Evolutionary conservation across 768 basidiomycete species (phyloP), one percentile per base, ranked within the genome.

Genomic region (Tricholoma hemisulphureum): DNA sequence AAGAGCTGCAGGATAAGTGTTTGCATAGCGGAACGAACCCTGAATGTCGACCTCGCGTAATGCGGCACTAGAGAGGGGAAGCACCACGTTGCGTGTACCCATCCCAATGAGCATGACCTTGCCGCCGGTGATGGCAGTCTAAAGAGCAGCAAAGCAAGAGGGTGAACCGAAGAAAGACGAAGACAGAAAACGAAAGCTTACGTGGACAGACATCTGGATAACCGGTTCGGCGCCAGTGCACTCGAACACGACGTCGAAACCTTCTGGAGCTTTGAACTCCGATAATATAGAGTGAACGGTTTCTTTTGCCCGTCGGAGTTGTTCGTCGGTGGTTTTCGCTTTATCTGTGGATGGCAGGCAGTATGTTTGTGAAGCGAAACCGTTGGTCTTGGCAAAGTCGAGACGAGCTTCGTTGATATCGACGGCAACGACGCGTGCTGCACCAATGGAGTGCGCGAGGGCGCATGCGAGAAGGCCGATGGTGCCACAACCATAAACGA

Each of bases 91-190:
- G 58, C 88, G 83, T 14, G 93, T 85, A 63, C 96, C 96, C 96
- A 98, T 98, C 20, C 96, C 96, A 62, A 98, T 85, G 65, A 94
- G 89, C 81, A 93, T 87, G 56, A 97, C 92, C 69, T 89, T 93
- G 51, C 93, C 92, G 51, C 95, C 95, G 16, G 90, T 79, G 52
- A 81, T 78, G 14, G 95, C 93, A 65, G 87, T 84, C 93, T 94
- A 70, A 57, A 48, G 51, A 56, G 48, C 68, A 59, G 64, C 23
- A 54, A 67, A 54, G 37, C 32, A 56, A 31, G 49, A 21, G 35
- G 59, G 45, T 59, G 26, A 62, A 53, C 57, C 46, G 61, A 58
- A 53, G 46, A 51, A 31, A n/a, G 13, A 28, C 21, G 48, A 49
- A 37, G 51, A 41, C 28, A 56, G 34, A 51, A 37, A 24, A 29